phyloP scores from a whole-genome alignment of 1,284 basidiomycete species.

The Austroboletus olivaceoglutinosus region DNA sequence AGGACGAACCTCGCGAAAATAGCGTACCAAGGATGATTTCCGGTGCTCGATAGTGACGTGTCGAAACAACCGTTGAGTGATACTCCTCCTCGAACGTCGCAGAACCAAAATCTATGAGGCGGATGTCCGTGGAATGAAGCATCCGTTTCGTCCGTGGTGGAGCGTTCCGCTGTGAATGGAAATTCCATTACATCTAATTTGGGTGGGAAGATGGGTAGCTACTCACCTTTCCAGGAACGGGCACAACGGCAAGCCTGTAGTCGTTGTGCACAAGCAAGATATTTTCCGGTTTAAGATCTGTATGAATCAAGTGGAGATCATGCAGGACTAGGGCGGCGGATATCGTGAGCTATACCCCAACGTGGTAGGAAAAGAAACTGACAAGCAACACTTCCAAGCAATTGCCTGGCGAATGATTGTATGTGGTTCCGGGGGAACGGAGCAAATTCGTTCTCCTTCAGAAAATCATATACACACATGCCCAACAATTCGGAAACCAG shows the following conservation, averaged over 20 bases:
- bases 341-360: slow-evolving; percentile 11
- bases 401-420: slow-evolving; percentile 90
- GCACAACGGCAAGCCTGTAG: slow-evolving; percentile 57
- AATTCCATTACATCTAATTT: slow-evolving; percentile 10
- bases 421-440: slow-evolving; percentile 97
- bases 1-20: slow-evolving; percentile 1
- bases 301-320: slow-evolving; percentile 89
- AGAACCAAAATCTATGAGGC: slow-evolving; percentile 97
- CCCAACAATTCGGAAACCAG: slow-evolving; percentile 95
- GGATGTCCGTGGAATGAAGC: slow-evolving; percentile 87
- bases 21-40: slow-evolving; percentile 94
- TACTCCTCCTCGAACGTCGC: slow-evolving; percentile 99
- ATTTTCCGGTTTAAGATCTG: slow-evolving; percentile 98
- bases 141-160: slow-evolving; percentile 68
- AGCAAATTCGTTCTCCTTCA: slow-evolving; percentile 97
- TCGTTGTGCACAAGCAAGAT: slow-evolving; percentile 92
- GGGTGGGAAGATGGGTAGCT: slow-evolving; percentile 5
- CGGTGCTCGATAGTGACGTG: slow-evolving; percentile 97
- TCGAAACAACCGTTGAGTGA: slow-evolving; percentile 96
- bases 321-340: slow-evolving; percentile 71
- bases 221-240: slow-evolving; percentile 58
- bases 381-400: slow-evolving; percentile 95
- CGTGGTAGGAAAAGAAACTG: slow-evolving; percentile 36
- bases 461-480: slow-evolving; percentile 98
- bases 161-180: slow-evolving; percentile 52